A percentile compares a stretch with the other conserved stretches of the same genome.
phyloP scores from a whole-genome alignment of 2,329 filamentous ascomycete genomes.

The Neofusicoccum kwambonambiense region DNA sequence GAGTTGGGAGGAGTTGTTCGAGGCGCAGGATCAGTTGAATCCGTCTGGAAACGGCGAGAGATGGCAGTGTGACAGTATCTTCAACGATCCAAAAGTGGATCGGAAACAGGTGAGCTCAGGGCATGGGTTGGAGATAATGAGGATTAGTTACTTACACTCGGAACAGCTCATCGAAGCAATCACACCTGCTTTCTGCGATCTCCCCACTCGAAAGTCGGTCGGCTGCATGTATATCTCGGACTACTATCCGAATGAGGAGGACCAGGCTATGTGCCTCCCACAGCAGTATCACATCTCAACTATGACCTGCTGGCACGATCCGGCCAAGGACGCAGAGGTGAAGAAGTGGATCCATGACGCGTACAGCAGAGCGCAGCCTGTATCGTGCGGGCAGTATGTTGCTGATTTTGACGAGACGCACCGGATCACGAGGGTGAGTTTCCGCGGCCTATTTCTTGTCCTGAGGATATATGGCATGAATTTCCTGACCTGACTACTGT shows the following conservation, averaged over 20 bases:
- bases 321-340: slow-evolving; percentile 6
- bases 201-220: slow-evolving; percentile 16
- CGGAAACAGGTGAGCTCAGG: neutral
- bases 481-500: neutral
- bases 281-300: slow-evolving; percentile 23
- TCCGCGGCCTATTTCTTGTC: too few species aligned
- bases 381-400: slow-evolving; percentile 21
- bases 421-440: slow-evolving; percentile 14
- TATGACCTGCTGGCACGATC: slow-evolving; percentile 20
- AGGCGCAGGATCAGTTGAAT: slow-evolving; percentile 9
- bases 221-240: slow-evolving; percentile 19
- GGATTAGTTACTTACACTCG: neutral
- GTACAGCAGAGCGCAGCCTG: slow-evolving; percentile 4
- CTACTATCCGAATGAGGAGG: slow-evolving; percentile 20
- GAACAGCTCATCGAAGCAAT: slow-evolving; percentile 17
- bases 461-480: too few species aligned
- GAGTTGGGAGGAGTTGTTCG: slow-evolving; percentile 17
- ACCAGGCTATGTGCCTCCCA: slow-evolving; percentile 20
- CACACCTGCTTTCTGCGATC: slow-evolving; percentile 16
- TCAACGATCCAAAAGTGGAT: slow-evolving; percentile 18
- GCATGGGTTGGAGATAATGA: neutral
- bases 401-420: slow-evolving; percentile 20
- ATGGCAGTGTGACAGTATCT: slow-evolving; percentile 21
- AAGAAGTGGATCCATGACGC: slow-evolving; percentile 16
- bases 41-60: slow-evolving; percentile 14